Conservation (phyloP, 2,329 filamentous ascomycete species). For the Ceratocystis huliohia region DNA sequence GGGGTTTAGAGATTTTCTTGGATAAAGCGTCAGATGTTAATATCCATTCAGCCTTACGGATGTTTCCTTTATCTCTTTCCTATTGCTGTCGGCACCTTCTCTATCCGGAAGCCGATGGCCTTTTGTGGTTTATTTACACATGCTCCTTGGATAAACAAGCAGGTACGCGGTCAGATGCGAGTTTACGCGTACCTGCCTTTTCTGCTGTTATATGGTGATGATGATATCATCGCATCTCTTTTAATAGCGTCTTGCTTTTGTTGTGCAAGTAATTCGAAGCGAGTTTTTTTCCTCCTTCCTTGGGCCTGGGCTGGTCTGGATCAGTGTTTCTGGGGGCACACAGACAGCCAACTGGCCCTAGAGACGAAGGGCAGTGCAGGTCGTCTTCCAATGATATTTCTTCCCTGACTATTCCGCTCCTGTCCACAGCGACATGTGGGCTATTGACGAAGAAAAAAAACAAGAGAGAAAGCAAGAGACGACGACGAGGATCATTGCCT, state of each 20-base stretch:
- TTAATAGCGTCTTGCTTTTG: not conserved
- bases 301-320: not conserved
- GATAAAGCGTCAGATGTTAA: not conserved
- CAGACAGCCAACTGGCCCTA: not conserved
- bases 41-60: not conserved
- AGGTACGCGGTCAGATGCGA: not conserved
- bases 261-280: conserved; percentile 1
- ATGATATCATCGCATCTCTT: not conserved
- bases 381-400: not conserved
- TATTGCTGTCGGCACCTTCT: not conserved
- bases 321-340: not conserved
- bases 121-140: not conserved
- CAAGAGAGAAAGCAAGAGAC: not conserved
- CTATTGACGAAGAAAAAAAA: not conserved
- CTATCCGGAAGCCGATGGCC: not conserved
- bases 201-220: not conserved
- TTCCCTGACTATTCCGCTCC: not conserved
- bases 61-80: not conserved
- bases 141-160: not conserved
- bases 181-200: conserved; percentile 5
- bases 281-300: not conserved
- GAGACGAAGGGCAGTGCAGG: not conserved
- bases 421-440: not conserved
- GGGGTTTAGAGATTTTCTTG: not conserved
- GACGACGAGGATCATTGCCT: conserved; percentile 8